These are phyloP conservation scores for Ligustrum vulgare DNA, from an alignment of 257 asterid genomes.

Conservation along the genomic window DNA sequence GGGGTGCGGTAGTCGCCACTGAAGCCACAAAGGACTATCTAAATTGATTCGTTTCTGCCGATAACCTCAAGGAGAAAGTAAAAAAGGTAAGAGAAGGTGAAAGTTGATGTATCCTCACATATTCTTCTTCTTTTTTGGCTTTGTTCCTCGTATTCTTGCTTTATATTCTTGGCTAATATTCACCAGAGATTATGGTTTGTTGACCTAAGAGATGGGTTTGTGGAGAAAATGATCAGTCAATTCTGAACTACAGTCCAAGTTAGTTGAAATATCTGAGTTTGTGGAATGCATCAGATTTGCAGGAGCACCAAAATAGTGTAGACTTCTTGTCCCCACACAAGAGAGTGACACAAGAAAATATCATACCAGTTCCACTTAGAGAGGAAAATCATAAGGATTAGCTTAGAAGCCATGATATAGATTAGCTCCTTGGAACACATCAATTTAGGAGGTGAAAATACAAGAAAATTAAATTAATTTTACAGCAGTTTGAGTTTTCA, in stretches of 20 bases:
- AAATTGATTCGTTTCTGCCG: constrained; percentile 2
- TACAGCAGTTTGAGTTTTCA: background rate
- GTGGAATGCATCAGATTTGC: constrained; percentile 32
- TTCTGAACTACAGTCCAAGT: constrained; percentile 21
- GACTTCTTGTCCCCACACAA: constrained; percentile 25
- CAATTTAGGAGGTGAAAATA: background rate
- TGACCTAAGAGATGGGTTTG: constrained; percentile 42
- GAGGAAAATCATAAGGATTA: background rate
- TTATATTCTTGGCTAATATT: constrained; percentile 20
- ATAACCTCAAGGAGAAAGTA: constrained; percentile 23
- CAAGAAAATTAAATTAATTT: background rate
- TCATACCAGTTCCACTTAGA: background rate
- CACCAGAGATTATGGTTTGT: constrained; percentile 26
- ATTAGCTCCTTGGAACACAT: background rate
- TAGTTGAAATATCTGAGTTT: constrained; percentile 27
- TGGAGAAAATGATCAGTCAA: constrained; percentile 22
- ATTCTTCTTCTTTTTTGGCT: background rate
- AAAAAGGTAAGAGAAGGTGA: constrained; percentile 31
- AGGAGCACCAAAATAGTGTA: background rate
- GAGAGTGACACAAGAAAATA: constrained; percentile 27
- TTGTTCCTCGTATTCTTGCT: background rate
- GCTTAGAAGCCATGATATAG: background rate
- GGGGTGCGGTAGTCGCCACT: background rate
- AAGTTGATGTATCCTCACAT: constrained; percentile 29
- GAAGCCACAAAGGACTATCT: background rate